Evolutionary conservation across 805 yeast genomes (phyloP).

Genomic region (Sungouiozyma ichnusensis): DNA sequence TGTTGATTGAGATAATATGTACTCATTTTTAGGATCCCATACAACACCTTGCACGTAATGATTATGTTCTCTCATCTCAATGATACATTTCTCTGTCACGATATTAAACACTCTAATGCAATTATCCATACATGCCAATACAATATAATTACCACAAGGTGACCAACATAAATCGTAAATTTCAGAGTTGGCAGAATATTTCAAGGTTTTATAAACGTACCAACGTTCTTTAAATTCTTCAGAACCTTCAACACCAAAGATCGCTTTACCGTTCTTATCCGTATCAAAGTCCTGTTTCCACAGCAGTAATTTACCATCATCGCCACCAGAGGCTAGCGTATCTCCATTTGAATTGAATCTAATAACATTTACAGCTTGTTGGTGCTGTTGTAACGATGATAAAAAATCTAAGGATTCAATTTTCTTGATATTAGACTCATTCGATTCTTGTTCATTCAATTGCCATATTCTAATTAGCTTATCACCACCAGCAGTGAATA

Average conservation of each 20-base stretch:
- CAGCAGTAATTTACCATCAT: slow-evolving; percentile 78
- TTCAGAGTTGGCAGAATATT: slow-evolving; percentile 53
- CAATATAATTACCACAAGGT: slow-evolving; percentile 63
- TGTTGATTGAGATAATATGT: slow-evolving; percentile 77
- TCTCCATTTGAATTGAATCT: slow-evolving; percentile 64
- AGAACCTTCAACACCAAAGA: slow-evolving; percentile 3
- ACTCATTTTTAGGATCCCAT: slow-evolving; percentile 85
- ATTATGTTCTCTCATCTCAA: slow-evolving; percentile 43
- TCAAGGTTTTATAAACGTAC: slow-evolving; percentile 38
- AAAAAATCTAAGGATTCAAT: slow-evolving; percentile 56
- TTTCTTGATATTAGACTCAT: slow-evolving; percentile 11
- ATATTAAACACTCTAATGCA: slow-evolving; percentile 53
- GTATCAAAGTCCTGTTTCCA: slow-evolving; percentile 58
- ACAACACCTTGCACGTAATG: slow-evolving; percentile 93
- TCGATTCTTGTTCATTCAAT: slow-evolving; percentile 16
- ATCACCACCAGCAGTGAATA: slow-evolving; percentile 93
- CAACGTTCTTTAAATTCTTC: slow-evolving; percentile 59
- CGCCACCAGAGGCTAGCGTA: slow-evolving; percentile 81
- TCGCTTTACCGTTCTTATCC: slow-evolving; percentile 47
- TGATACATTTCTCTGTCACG: slow-evolving; percentile 5
- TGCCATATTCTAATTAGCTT: slow-evolving; percentile 65
- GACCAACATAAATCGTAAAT: slow-evolving; percentile 92
- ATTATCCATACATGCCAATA: slow-evolving; percentile 92
- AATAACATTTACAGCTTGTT: slow-evolving; percentile 89
- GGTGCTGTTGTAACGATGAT: slow-evolving; percentile 75